A percentile compares a stretch with the other conserved stretches of the same genome.
These are phyloP conservation scores for Talaromyces sp. DNA, from an alignment of 2,329 filamentous ascomycete genomes.

Conservation along the genomic window DNA sequence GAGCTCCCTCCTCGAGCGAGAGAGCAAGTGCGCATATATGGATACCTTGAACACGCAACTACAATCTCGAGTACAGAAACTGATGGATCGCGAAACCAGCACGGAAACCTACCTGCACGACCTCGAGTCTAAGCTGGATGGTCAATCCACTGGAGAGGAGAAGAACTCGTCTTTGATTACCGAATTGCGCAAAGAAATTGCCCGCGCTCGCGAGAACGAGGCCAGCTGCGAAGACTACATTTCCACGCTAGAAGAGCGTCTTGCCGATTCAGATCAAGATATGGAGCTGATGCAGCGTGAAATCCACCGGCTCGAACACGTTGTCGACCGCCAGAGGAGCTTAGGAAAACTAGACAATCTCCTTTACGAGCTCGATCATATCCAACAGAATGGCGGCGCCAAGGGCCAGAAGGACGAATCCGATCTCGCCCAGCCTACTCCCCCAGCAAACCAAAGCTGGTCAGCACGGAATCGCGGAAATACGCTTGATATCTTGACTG, in stretches of 20 bases:
- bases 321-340: constrained; percentile 90
- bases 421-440: constrained; percentile 4
- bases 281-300: constrained; percentile 95
- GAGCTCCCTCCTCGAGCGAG: constrained; percentile 81
- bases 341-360: constrained; percentile 91
- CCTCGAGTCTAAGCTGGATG: constrained; percentile 83
- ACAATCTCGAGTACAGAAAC: constrained; percentile 82
- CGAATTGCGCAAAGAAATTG: constrained; percentile 87
- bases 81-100: constrained; percentile 83
- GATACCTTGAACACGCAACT: constrained; percentile 90
- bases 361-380: constrained; percentile 76
- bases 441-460: constrained; percentile 16
- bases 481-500: constrained; percentile 38
- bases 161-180: constrained; percentile 80
- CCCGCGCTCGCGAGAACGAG: constrained; percentile 83
- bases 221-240: constrained; percentile 92
- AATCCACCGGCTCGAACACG: constrained; percentile 87
- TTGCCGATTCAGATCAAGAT: constrained; percentile 94
- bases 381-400: constrained; percentile 56
- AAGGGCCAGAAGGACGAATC: constrained; percentile 26
- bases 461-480: constrained; percentile 27
- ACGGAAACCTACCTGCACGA: constrained; percentile 93
- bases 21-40: constrained; percentile 86
- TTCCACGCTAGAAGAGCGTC: constrained; percentile 86
- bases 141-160: constrained; percentile 85